These are phyloP conservation scores for Sporothrix dimorphospora DNA, from an alignment of 2,329 filamentous ascomycete species.

Conservation along the genomic window DNA sequence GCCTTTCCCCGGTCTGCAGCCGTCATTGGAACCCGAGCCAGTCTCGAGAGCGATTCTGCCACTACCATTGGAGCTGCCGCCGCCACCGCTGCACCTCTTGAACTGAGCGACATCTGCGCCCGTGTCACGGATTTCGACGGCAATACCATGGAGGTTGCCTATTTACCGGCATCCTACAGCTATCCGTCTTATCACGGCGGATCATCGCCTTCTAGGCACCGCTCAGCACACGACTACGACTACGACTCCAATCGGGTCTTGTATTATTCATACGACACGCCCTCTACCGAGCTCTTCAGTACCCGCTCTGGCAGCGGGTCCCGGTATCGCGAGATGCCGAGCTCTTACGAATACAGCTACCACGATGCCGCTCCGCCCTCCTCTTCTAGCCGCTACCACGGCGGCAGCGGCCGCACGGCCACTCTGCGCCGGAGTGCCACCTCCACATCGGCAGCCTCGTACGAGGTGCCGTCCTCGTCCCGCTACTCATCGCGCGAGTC, in stretches of 20 bases:
- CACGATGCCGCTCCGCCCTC: slow-evolving; percentile 29
- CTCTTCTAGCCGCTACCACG: slow-evolving; percentile 24
- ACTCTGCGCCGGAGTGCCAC: slow-evolving; percentile 30
- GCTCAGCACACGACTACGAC: slow-evolving; percentile 31
- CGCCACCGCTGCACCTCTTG: slow-evolving; percentile 8
- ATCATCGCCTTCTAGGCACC: slow-evolving; percentile 39
- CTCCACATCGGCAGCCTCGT: slow-evolving; percentile 29
- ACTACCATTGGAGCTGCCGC: slow-evolving; percentile 3
- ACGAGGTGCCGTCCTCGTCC: slow-evolving; percentile 30
- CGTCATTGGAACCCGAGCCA: slow-evolving; percentile 31
- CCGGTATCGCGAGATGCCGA: slow-evolving; percentile 24
- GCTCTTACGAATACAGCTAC: slow-evolving; percentile 17
- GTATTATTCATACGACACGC: slow-evolving; percentile 23
- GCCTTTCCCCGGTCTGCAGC: slow-evolving; percentile 59
- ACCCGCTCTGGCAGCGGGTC: slow-evolving; percentile 21
- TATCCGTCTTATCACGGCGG: slow-evolving; percentile 44
- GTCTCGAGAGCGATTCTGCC: slow-evolving; percentile 17
- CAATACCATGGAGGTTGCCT: slow-evolving; percentile 81
- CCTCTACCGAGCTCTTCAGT: slow-evolving; percentile 23
- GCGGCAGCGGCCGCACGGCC: slow-evolving; percentile 19
- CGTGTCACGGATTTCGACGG: slow-evolving; percentile 78
- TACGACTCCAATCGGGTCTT: slow-evolving; percentile 44
- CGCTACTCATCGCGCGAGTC: slow-evolving; percentile 42
- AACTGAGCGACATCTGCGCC: slow-evolving; percentile 45
- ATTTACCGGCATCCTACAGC: slow-evolving; percentile 46